Evolutionary conservation across 2,329 filamentous ascomycete genomes (phyloP).

Genomic region (Ramichloridium luteum): DNA sequence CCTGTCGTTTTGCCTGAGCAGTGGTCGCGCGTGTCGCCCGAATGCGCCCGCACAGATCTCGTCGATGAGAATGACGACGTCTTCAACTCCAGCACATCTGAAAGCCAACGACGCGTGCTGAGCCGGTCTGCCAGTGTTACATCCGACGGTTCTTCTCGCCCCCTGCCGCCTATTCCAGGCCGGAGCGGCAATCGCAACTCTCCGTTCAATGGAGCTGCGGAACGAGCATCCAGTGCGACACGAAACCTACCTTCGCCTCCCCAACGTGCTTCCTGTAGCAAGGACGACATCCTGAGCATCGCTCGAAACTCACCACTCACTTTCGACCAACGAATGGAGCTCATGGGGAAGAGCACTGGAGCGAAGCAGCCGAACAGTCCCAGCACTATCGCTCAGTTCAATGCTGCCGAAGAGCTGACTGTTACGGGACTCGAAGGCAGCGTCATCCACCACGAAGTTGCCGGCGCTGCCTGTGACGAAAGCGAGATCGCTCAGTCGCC

Average conservation of each 20-base stretch:
- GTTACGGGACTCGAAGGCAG: too few relatives aligned
- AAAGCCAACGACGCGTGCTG: conserved; percentile 42
- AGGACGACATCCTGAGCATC: conserved; percentile 67
- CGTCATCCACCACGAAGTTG: too few relatives aligned
- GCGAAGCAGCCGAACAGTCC: conserved; percentile 43
- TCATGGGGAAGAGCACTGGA: conserved; percentile 65
- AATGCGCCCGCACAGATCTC: conserved; percentile 43
- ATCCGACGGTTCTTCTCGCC: conserved; percentile 70
- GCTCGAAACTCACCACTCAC: conserved; percentile 60
- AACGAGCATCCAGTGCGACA: conserved; percentile 55
- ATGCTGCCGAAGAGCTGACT: too few relatives aligned
- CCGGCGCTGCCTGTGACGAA: too few relatives aligned
- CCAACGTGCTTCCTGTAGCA: conserved; percentile 52
- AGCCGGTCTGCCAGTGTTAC: conserved; percentile 59
- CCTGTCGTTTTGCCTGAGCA: conserved; percentile 95
- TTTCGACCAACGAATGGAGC: conserved; percentile 69
- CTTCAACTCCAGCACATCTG: conserved; percentile 44
- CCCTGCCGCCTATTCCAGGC: conserved; percentile 74
- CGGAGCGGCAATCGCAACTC: conserved; percentile 41
- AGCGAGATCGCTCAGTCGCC: too few relatives aligned
- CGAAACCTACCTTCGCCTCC: conserved; percentile 64
- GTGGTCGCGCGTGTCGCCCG: conserved; percentile 70
- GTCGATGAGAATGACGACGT: conserved; percentile 50
- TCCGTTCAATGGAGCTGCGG: conserved; percentile 55
- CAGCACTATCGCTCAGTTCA: too few relatives aligned